A percentile compares a stretch with the other conserved stretches of the same genome.
Conservation (phyloP, 129 eudicot genomes). For the Oenanthe sinensis region DNA sequence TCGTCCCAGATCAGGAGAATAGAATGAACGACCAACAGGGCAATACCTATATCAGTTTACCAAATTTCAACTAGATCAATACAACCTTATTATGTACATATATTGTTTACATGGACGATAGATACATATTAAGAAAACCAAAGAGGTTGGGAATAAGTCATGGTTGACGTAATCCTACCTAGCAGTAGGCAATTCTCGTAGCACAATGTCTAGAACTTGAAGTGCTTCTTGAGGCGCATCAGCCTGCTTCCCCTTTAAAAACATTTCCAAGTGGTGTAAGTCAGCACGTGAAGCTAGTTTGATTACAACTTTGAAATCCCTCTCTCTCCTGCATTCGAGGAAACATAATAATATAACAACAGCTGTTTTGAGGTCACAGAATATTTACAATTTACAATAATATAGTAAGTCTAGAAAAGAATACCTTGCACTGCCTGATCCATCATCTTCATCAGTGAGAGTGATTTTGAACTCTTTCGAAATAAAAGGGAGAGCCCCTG, state of each 20-base stretch:
- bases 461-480: slow-evolving; percentile 14
- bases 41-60: slow-evolving; percentile 30
- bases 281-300: slow-evolving; percentile 88
- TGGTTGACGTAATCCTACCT: slow-evolving; percentile 28
- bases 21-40: slow-evolving; percentile 78
- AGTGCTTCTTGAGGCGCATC: slow-evolving; percentile 98
- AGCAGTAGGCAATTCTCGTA: slow-evolving; percentile 73
- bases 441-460: slow-evolving; percentile 11
- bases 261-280: slow-evolving; percentile 72
- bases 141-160: not conserved
- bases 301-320: slow-evolving; percentile 79
- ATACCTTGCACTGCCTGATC: slow-evolving; percentile 44
- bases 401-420: not conserved
- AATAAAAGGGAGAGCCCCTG: slow-evolving; percentile 51
- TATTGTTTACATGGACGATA: not conserved
- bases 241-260: slow-evolving; percentile 74
- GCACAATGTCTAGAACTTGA: slow-evolving; percentile 84
- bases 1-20: slow-evolving; percentile 48
- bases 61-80: slow-evolving; percentile 1
- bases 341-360: not conserved
- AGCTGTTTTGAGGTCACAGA: not conserved
- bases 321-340: slow-evolving; percentile 52
- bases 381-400: not conserved
- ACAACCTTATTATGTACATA: not conserved
- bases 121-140: not conserved